Conservation (phyloP, 768 basidiomycete genomes). For the Boletus eberwhitei region DNA sequence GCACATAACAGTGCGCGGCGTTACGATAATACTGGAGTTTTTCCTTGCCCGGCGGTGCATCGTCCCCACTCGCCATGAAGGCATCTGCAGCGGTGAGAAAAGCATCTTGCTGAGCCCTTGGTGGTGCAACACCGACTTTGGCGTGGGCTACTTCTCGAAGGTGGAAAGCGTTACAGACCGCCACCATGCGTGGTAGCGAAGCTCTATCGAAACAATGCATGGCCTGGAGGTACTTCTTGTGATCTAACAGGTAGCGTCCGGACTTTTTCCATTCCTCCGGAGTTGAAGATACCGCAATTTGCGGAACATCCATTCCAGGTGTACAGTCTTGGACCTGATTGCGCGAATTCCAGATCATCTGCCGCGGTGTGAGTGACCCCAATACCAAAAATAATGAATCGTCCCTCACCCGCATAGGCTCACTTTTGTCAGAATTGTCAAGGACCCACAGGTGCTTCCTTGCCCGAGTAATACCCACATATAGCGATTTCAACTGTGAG, state of each 20-base stretch:
- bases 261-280: constrained; percentile 44
- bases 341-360: constrained; percentile 52
- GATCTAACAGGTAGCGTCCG: constrained; percentile 38
- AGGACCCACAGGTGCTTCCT: constrained; percentile 69
- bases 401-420: constrained; percentile 51
- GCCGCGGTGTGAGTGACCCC: neutral
- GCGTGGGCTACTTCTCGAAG: constrained; percentile 49
- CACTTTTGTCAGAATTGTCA: constrained; percentile 54
- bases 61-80: constrained; percentile 42
- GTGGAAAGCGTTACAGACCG: constrained; percentile 50
- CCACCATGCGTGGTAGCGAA: constrained; percentile 37
- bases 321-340: constrained; percentile 47
- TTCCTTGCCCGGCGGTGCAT: constrained; percentile 27
- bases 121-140: constrained; percentile 24
- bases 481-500: constrained; percentile 58
- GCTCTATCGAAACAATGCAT: constrained; percentile 54
- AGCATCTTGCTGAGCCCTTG: constrained; percentile 30
- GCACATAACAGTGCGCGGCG: constrained; percentile 47
- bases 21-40: constrained; percentile 37
- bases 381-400: neutral
- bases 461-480: constrained; percentile 70
- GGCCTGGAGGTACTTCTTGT: constrained; percentile 46
- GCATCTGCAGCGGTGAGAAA: constrained; percentile 47
- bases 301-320: constrained; percentile 48
- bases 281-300: constrained; percentile 53